phyloP scores from a whole-genome alignment of 1,284 basidiomycete genomes.

The Cutaneotrichosporon cutaneum region DNA sequence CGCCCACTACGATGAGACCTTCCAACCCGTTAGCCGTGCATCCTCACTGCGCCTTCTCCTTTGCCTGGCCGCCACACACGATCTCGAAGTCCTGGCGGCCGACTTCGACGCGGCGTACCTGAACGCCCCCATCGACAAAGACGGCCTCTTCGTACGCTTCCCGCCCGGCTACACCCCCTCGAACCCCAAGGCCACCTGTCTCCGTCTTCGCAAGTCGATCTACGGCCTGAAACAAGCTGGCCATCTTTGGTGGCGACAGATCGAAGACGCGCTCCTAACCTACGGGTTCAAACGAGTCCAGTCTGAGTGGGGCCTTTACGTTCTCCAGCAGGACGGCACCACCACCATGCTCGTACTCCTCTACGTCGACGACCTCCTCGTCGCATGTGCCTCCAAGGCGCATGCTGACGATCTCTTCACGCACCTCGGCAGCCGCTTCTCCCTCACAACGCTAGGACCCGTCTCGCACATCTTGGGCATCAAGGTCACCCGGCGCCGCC shows the following conservation, averaged over 20 bases:
- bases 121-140: slow-evolving; percentile 52
- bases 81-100: slow-evolving; percentile 54
- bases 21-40: slow-evolving; percentile 53
- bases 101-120: slow-evolving; percentile 59
- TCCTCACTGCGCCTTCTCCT: slow-evolving; percentile 52
- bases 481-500: slow-evolving; percentile 43
- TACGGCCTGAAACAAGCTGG: slow-evolving; percentile 55
- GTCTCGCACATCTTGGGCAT: slow-evolving; percentile 33
- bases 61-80: slow-evolving; percentile 53
- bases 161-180: slow-evolving; percentile 21
- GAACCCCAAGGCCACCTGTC: not conserved
- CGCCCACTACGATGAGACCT: slow-evolving; percentile 55
- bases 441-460: slow-evolving; percentile 35
- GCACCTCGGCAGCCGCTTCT: slow-evolving; percentile 25
- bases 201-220: slow-evolving; percentile 44
- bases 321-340: slow-evolving; percentile 2
- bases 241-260: slow-evolving; percentile 43
- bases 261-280: slow-evolving; percentile 42
- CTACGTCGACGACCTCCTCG: slow-evolving; percentile 25
- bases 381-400: slow-evolving; percentile 4
- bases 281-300: slow-evolving; percentile 45
- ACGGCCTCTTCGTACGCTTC: slow-evolving; percentile 50
- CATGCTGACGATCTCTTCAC: slow-evolving; percentile 24
- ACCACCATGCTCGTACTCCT: slow-evolving; percentile 17
- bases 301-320: slow-evolving; percentile 52